Evolutionary conservation across 1,284 basidiomycete genomes (phyloP), one percentile per base, ranked within the genome.

Genomic region (Trametes sp.): DNA sequence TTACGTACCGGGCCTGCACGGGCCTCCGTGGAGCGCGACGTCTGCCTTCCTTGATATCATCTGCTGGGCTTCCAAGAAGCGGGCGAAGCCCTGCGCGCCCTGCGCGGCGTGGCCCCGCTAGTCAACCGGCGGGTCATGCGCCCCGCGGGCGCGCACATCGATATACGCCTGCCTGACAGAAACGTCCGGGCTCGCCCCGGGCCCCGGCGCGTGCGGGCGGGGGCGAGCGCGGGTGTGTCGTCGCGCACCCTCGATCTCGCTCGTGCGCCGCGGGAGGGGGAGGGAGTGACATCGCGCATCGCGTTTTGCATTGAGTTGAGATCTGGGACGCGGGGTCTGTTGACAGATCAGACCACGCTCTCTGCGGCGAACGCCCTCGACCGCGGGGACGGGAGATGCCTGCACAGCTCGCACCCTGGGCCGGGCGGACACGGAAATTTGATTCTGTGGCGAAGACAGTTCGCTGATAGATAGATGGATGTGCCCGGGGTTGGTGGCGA

Each of bases 1-100:
- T 66, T 66, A 66, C 65, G 65, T 66, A 66, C 61, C 59, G 49
- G 49, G 48, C 48, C 53, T 59, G 57, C 61, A 58, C 53, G 57
- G 57, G 42, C 54, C 49, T 63, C 65, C 54, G 62, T 58, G 57
- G 65, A 51, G 54, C 54, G 56, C 52, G 59, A 48, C 45, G 55
- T 51, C 51, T 48, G 11, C 21, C 54, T 63, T 59, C 54, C 52
- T 42, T 61, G 62, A 61, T 61, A 59, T 57, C 64, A 63, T 63
- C 36, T 33, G 53, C 50, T 41, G 45, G 51, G 53, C 65, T 63
- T 63, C 64, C 64, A 66, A 61, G 61, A 66, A 66, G 50, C 60
- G 56, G 42, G 44, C 42, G 36, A 56, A 57, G 56, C 48, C 57
- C 36, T 42, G 31, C 36, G 56, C 46, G n/a, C 38, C 55, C 41